Evolutionary conservation across 768 basidiomycete genomes (phyloP), one percentile per base, ranked within the genome.

Genomic region (Psilocybe sp.): DNA sequence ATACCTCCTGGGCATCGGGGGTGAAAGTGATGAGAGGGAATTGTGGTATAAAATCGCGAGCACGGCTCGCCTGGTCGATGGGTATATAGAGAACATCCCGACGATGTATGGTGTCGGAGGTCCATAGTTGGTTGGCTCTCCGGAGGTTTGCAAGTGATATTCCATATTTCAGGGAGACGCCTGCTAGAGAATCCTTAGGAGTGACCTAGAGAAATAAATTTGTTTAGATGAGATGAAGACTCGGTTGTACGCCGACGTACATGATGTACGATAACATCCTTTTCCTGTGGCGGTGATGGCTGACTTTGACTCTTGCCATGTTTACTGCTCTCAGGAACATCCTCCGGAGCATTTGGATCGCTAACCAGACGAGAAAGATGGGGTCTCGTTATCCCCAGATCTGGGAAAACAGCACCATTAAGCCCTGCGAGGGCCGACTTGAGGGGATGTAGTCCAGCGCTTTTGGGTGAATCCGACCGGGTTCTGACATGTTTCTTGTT

Each of bases 41-140:
- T 49, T 65, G 59, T 31, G 55, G 51, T 38, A 66, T 46, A 47
- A 60, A 65, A 47, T 75, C 70, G 38, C 64, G 71, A 40, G 76
- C 69, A 18, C 76, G 76, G 28, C 76, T 70, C 18, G 81, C 75
- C 53, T 75, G 75, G 44, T 85, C 81, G 33, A 86, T 60, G 0
- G 95, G 93, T 49, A 98, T 86, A 60, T 89, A 85, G 33, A 97
- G 80, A 5, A 82, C 74, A 40, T 84, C 83, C 23, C 95, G 87
- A 32, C 94, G 78, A 68, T 96, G 92, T 40, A 99, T 89, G 1
- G 92, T 79, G 64, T 98, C 97, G 6, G 90, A 87, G 5, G 92
- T 66, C 97, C 97, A 99, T 7, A 99, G 74, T 56, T 94, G 91
- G 66, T 99, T 99, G 42, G 85, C 85, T 57, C 84, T 78, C 42